A percentile compares a stretch with the other conserved stretches of the same genome.
Evolutionary conservation across 768 basidiomycete genomes (phyloP).

Genomic region (Sarcomyxa edulis): DNA sequence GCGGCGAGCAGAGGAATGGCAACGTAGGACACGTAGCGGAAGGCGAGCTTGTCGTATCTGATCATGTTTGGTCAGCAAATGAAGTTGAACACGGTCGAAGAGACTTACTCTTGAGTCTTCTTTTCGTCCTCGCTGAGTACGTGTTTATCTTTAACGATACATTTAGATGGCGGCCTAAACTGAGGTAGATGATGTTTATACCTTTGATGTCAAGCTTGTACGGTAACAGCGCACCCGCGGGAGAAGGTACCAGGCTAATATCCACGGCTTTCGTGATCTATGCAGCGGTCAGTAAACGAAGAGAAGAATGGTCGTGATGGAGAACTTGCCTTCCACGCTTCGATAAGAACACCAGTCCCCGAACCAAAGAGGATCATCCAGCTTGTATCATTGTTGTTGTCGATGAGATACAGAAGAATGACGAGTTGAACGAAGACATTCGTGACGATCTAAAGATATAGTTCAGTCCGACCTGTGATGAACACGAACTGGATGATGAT

Average conservation of each 20-base stretch:
- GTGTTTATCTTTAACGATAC: slow-evolving; percentile 70
- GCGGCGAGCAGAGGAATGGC: slow-evolving; percentile 75
- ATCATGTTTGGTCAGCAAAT: slow-evolving; percentile 7
- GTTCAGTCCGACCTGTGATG: slow-evolving; percentile 1
- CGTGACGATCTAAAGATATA: slow-evolving; percentile 57
- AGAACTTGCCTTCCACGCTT: slow-evolving; percentile 84
- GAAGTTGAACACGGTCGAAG: not conserved
- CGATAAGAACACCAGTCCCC: slow-evolving; percentile 75
- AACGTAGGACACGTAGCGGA: slow-evolving; percentile 90
- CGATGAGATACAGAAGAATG: slow-evolving; percentile 88
- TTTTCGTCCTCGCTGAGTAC: slow-evolving; percentile 95
- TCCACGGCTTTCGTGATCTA: slow-evolving; percentile 91
- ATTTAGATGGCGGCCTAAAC: slow-evolving; percentile 6
- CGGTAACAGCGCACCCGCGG: slow-evolving; percentile 64
- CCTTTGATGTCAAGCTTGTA: slow-evolving; percentile 82
- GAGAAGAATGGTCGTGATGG: slow-evolving; percentile 5
- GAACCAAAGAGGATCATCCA: slow-evolving; percentile 96
- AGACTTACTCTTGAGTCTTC: slow-evolving; percentile 90
- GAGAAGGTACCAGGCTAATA: slow-evolving; percentile 59
- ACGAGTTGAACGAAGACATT: slow-evolving; percentile 93
- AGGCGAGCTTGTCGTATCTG: slow-evolving; percentile 89
- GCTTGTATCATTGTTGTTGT: slow-evolving; percentile 92
- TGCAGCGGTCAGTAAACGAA: slow-evolving; percentile 8
- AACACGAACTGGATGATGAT: slow-evolving; percentile 5
- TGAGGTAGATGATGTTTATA: slow-evolving; percentile 24